These are phyloP conservation scores for Astragalus glycyphyllos DNA, from an alignment of 306 rosid species.

Conservation along the genomic window DNA sequence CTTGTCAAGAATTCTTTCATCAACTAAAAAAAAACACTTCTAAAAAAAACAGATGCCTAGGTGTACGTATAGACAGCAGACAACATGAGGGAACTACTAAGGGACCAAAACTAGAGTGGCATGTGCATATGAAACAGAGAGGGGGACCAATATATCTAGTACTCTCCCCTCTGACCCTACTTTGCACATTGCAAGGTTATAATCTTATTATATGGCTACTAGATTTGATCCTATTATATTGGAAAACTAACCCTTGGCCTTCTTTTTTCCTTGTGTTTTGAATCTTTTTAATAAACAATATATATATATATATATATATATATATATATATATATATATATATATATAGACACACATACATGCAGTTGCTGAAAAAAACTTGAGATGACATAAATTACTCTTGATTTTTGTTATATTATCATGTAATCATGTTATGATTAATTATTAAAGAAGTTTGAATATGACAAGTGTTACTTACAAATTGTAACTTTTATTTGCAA, in stretches of 20 bases:
- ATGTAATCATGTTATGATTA: neutral
- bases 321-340: too few species aligned
- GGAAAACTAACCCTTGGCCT: neutral
- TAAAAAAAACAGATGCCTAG: neutral
- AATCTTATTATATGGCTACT: constrained; percentile 39
- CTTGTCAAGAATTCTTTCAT: neutral
- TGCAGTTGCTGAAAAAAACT: too few species aligned
- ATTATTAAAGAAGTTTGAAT: neutral
- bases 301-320: too few species aligned
- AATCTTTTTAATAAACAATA: too few species aligned
- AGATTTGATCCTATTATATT: constrained; percentile 49
- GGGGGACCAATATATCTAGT: constrained; percentile 54
- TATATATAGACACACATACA: too few species aligned
- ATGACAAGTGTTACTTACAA: neutral
- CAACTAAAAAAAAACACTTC: neutral
- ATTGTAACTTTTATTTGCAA: too few species aligned
- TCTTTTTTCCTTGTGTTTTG: too few species aligned
- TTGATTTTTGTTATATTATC: neutral
- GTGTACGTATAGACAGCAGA: constrained; percentile 48
- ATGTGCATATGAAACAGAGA: constrained; percentile 47
- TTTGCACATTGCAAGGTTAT: constrained; percentile 45
- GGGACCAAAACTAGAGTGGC: constrained; percentile 50
- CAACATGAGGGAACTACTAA: constrained; percentile 44
- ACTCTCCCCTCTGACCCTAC: constrained; percentile 39
- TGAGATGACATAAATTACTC: too few species aligned